Conservation (phyloP, 164 flowering plant genomes). For the Hamamelis virginiana region DNA sequence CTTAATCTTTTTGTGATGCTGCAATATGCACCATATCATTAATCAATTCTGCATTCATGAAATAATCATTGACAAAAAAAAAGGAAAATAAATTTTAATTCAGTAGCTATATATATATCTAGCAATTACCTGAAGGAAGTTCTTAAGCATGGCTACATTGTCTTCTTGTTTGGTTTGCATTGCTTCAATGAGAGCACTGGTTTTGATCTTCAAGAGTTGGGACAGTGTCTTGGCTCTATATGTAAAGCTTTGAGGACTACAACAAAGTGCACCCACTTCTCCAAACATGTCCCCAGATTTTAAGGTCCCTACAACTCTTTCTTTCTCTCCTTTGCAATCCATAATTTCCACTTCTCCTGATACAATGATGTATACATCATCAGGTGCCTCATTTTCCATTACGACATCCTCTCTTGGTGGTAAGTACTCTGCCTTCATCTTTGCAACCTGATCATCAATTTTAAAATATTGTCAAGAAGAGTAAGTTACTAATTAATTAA, state of each 20-base stretch:
- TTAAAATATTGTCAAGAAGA: background rate
- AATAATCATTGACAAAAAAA: background rate
- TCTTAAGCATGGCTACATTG: conserved; percentile 54
- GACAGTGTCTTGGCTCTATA: conserved; percentile 74
- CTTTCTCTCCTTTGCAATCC: conserved; percentile 46
- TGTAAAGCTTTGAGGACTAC: conserved; percentile 62
- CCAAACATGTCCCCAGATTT: conserved; percentile 72
- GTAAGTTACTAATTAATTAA: too few relatives aligned
- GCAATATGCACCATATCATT: conserved; percentile 14
- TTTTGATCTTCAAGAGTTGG: conserved; percentile 73
- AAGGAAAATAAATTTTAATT: background rate
- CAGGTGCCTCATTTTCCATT: conserved; percentile 79
- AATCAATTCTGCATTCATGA: background rate
- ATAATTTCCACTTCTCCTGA: conserved; percentile 87
- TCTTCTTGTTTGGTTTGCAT: conserved; percentile 65
- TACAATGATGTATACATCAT: conserved; percentile 75
- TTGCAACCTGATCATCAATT: conserved; percentile 52
- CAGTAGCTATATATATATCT: background rate
- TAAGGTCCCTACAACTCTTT: conserved; percentile 51
- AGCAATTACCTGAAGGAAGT: conserved; percentile 68
- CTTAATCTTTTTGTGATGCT: conserved; percentile 67
- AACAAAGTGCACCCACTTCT: conserved; percentile 81
- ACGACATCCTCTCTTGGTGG: conserved; percentile 91
- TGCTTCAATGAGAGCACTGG: conserved; percentile 52
- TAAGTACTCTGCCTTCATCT: conserved; percentile 87